Base-by-base conservation (phyloP, 2,329 filamentous ascomycete genomes). In the Dothideomycetidae sp. region DNA sequence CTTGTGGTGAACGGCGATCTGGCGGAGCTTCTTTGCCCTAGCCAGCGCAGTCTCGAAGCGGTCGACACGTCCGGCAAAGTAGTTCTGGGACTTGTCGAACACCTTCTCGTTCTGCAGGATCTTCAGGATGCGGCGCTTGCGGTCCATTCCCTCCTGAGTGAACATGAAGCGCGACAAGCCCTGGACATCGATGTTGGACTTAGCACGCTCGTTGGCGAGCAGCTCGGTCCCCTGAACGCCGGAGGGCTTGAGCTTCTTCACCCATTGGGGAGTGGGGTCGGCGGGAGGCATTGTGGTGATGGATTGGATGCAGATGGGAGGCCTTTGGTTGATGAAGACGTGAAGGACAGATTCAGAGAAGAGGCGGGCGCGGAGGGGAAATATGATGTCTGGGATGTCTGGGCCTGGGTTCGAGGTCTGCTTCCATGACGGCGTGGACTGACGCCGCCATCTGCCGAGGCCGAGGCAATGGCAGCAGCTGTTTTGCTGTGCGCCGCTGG, bases 61-160 rank as follows among this genome's bases (percentile, higher is more conserved):
- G 44, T 81, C 77, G 16, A 72, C 66, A 31, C 81, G 66, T 29
- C 79, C 78, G 46, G 73, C 68, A 54, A 81, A 81, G 59, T 83
- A 82, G 53, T 84, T 83, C 46, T 79, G 74, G 3, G 74, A 74
- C 61, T 85, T 86, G 58, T 85, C 77, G 47, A 86, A 85, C 40
- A 83, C 68, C 36, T 72, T 70, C 41, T 86, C 78, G 0, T 66
- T 55, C 48, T 75, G 62, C 4, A 86, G 66, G n/a, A 82, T 66
- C 33, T 68, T 59, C 4, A 83, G 60, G 17, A 86, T 66, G 15
- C 61, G 62, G 2, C 69, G 59, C 49, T 77, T 75, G 30, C 70
- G 65, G 40, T 75, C 65, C 9, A 84, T 63, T 4, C 66, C 65
- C 41, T 77, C 68, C 49, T 73, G 72, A 14, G 76, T 79, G 56